Conservation (phyloP, 768 basidiomycete genomes). For the Lentinula aciculospora region DNA sequence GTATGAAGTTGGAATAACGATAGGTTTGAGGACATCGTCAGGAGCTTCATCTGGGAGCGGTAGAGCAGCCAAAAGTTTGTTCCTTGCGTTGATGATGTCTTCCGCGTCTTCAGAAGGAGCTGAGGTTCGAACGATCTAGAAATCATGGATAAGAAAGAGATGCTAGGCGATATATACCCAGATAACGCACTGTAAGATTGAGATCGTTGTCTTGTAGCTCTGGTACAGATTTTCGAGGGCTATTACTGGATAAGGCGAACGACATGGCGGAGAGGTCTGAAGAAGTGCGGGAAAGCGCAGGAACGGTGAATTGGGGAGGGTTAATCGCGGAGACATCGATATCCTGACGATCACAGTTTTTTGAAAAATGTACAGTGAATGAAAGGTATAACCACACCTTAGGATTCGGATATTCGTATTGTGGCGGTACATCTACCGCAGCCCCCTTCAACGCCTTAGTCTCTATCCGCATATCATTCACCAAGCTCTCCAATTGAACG, state of each 20-base stretch:
- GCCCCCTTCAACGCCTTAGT: conserved; percentile 24
- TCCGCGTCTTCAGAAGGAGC: conserved; percentile 29
- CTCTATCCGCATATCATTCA: conserved; percentile 32
- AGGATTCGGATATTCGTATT: background rate
- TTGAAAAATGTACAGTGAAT: background rate
- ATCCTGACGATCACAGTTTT: background rate
- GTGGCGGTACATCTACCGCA: background rate
- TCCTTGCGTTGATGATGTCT: conserved; percentile 47
- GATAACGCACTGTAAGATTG: background rate
- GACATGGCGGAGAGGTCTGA: background rate
- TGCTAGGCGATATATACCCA: too few species aligned
- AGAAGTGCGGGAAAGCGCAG: background rate
- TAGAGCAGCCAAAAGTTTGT: conserved; percentile 49
- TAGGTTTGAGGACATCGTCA: conserved; percentile 61
- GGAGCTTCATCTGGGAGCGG: conserved; percentile 62
- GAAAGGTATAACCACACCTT: background rate
- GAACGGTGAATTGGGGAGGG: background rate
- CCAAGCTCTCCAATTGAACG: conserved; percentile 26
- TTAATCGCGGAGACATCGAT: background rate
- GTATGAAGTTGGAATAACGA: conserved; percentile 57
- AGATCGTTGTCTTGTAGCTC: background rate
- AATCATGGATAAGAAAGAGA: background rate
- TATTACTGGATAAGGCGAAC: background rate
- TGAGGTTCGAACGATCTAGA: conserved; percentile 5
- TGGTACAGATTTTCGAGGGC: background rate